Base-by-base conservation (phyloP, 306 rosid genomes). In the Hippophae rhamnoides region DNA sequence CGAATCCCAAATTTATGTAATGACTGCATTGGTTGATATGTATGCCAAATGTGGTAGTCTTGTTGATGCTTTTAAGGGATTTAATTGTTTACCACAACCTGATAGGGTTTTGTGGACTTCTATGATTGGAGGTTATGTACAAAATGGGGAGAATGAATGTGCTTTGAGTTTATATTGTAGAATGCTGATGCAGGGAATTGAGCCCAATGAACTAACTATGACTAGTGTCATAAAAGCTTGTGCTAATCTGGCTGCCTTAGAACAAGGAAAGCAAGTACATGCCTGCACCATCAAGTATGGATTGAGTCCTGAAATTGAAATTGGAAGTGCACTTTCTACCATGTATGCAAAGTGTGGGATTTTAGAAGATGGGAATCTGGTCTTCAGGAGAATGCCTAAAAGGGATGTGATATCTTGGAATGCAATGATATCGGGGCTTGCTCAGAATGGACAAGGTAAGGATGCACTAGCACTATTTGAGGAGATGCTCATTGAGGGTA, bases 91-190 rank as follows among this genome's bases (percentile, higher is more conserved):
- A 41, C 77, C 73, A 50, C 81, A 80, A 45, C 86, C 86, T 23
- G 95, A 90, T 76, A 80, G 80, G 58, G 88, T 86, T 82, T 82
- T 86, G 52, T 86, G 94, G 95, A 86, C 90, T 71, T 86, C 97
- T 47, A 86, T 90, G 80, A 86, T 86, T 60, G 79, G 86, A 26
- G 97, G 95, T 23, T 78, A 82, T 70, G 94, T 69, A 7, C 82
- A 79, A 54, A 90, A 84, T 72, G 85, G 90, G 50, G 90, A 84
- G 52, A 78, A 68, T 53, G 97, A 90, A 82, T 82, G 67, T 67
- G 90, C 84, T 52, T 48, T 90, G 58, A 82, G 63, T 67, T 76
- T 86, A 63, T 86, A 73, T 14, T 77, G 90, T 40, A 82, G 70
- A 72, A 90, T 90, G 95, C 94, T 78, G 64, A 75, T 67, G 73